A percentile compares a stretch with the other conserved stretches of the same genome.
phyloP scores from a whole-genome alignment of 495 filamentous ascomycete species.

The Podospora pseudopauciseta region DNA sequence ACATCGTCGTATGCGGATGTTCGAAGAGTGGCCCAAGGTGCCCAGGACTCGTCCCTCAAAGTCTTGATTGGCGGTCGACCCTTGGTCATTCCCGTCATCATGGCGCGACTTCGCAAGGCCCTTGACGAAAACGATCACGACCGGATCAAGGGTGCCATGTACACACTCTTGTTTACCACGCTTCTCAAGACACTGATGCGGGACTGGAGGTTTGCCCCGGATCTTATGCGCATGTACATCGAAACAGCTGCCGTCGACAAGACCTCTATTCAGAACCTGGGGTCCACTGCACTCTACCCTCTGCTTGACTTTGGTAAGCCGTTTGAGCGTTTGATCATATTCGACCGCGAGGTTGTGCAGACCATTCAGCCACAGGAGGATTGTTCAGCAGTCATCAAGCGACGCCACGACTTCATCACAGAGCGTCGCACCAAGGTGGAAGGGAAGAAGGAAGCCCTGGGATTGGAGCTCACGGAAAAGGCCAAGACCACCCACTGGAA shows the following conservation, averaged over 20 bases:
- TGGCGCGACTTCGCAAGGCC: constrained; percentile 75
- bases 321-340: constrained; percentile 78
- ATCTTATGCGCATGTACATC: constrained; percentile 82
- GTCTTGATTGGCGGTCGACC: constrained; percentile 79
- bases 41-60: constrained; percentile 92
- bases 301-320: constrained; percentile 89
- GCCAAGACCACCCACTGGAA: constrained; percentile 89
- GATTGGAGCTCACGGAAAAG: constrained; percentile 73
- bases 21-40: constrained; percentile 84
- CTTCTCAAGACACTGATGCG: constrained; percentile 80
- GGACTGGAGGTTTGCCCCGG: constrained; percentile 90
- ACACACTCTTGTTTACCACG: constrained; percentile 81
- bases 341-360: constrained; percentile 69
- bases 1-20: constrained; percentile 96
- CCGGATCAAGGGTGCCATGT: constrained; percentile 90
- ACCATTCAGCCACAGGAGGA: constrained; percentile 70
- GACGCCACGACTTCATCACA: constrained; percentile 65
- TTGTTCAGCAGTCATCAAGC: constrained; percentile 58
- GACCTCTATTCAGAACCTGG: constrained; percentile 87
- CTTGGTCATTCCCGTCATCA: constrained; percentile 81
- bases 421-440: constrained; percentile 73
- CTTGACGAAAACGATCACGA: constrained; percentile 78
- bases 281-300: constrained; percentile 72
- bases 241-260: constrained; percentile 86
- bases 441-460: constrained; percentile 73